Percentiles rank a stretch among this genome's conserved stretches.
Conservation (phyloP, 164 flowering plant genomes). For the Sedum album region DNA sequence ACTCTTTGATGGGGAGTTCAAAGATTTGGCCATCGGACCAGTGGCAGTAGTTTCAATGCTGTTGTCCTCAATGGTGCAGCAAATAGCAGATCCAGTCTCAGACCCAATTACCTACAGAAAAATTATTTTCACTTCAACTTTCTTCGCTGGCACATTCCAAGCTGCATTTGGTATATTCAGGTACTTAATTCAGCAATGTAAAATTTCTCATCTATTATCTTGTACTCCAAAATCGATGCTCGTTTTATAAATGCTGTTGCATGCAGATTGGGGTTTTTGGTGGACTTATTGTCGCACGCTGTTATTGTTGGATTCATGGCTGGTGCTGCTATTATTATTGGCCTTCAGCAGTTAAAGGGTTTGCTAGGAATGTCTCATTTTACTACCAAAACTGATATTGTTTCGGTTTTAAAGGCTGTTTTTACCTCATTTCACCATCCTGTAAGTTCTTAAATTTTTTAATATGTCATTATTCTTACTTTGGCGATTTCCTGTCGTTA, state of each 20-base stretch:
- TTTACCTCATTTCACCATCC: slow-evolving; percentile 33
- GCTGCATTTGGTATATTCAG: slow-evolving; percentile 64
- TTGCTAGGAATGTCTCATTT: slow-evolving; percentile 58
- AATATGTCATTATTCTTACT: background rate
- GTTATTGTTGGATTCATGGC: slow-evolving; percentile 90
- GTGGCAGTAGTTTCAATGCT: slow-evolving; percentile 83
- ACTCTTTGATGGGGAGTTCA: slow-evolving; percentile 83
- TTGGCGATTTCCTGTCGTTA: background rate
- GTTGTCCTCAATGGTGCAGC: slow-evolving; percentile 49
- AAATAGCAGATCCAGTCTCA: slow-evolving; percentile 43
- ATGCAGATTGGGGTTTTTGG: slow-evolving; percentile 72
- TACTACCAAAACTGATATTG: slow-evolving; percentile 65
- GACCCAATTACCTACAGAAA: slow-evolving; percentile 52
- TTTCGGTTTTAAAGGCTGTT: slow-evolving; percentile 55
- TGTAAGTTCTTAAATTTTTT: slow-evolving; percentile 27
- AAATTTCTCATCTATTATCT: background rate
- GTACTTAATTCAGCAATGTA: slow-evolving; percentile 16
- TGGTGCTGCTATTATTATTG: slow-evolving; percentile 87
- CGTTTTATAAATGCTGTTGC: background rate
- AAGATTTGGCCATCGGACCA: slow-evolving; percentile 81
- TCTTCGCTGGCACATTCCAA: slow-evolving; percentile 78
- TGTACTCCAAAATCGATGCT: background rate
- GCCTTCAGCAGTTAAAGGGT: slow-evolving; percentile 80
- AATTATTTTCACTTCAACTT: slow-evolving; percentile 61
- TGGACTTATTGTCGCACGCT: slow-evolving; percentile 88